phyloP scores from a whole-genome alignment of 2,329 filamentous ascomycete species.

The Pseudogymnoascus destructans region DNA sequence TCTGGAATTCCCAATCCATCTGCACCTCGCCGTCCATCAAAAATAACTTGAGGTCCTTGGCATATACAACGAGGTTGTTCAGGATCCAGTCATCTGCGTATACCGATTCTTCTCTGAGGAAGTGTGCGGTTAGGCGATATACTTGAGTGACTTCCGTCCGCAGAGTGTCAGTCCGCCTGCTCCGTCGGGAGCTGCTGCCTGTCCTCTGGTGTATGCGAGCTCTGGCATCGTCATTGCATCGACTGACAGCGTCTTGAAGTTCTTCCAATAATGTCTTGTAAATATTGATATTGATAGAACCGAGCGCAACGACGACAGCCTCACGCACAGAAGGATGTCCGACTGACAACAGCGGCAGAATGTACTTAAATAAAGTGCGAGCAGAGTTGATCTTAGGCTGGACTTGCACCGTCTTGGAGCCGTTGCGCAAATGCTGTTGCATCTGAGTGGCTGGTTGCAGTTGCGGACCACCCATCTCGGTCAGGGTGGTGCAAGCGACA shows the following conservation, averaged over 20 bases:
- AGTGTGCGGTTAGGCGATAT: slow-evolving; percentile 85
- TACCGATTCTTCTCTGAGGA: slow-evolving; percentile 64
- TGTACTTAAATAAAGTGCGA: slow-evolving; percentile 74
- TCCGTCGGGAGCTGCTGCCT: slow-evolving; percentile 68
- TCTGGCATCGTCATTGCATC: slow-evolving; percentile 80
- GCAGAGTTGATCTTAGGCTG: slow-evolving; percentile 79
- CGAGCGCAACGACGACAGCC: slow-evolving; percentile 81
- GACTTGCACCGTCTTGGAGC: slow-evolving; percentile 56
- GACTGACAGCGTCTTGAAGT: slow-evolving; percentile 70
- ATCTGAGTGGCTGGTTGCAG: slow-evolving; percentile 43
- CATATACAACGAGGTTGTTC: slow-evolving; percentile 75
- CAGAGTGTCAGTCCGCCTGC: slow-evolving; percentile 71
- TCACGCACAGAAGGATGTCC: slow-evolving; percentile 71
- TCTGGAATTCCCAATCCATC: slow-evolving; percentile 88
- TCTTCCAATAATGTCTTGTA: slow-evolving; percentile 86
- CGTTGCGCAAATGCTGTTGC: slow-evolving; percentile 67
- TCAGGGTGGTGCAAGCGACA: slow-evolving; percentile 91
- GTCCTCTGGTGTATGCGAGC: slow-evolving; percentile 76
- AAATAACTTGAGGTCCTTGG: slow-evolving; percentile 86
- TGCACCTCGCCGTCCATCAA: slow-evolving; percentile 91
- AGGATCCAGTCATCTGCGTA: slow-evolving; percentile 84
- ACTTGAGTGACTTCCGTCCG: slow-evolving; percentile 93
- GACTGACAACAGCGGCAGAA: slow-evolving; percentile 75
- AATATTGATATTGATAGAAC: slow-evolving; percentile 88
- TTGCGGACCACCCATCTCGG: slow-evolving; percentile 57